Evolutionary conservation across 345 rosid species (phyloP), one percentile per base, ranked within the genome.

Genomic region (Hirschfeldia incana): DNA sequence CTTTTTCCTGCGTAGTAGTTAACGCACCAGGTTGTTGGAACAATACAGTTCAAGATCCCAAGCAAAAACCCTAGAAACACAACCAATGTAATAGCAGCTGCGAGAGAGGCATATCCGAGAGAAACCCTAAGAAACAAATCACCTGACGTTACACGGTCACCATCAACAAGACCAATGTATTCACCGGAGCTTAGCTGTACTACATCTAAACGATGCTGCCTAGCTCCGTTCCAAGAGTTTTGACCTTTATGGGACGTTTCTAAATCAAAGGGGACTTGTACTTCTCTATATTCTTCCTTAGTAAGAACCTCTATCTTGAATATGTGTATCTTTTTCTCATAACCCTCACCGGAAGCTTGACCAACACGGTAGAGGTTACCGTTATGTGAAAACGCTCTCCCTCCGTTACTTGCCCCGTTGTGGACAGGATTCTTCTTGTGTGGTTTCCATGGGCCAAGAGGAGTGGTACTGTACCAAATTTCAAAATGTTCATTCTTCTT

Each of bases 391-490:
- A 95, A 91, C 6, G 96, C 91, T 69, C 98, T 86, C 73, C 99
- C 99, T 32, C 94, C 99, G 70, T 95, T 95, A 67, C 99, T 89
- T 10, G 98, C 98, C 29, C 97, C 80, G 51, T 91, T 93, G 70
- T 95, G 86, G 51, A 95, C 69, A 42, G 97, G 99, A 74, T 91
- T 91, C 84, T 86, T 89, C 86, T 87, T 93, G 89, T 95, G 98
- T 36, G 92, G 92, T 83, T 83, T 89, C 98, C 98, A 95, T 21
- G 97, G 97, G 64, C 99, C 99, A 57, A 95, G 85, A 44, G 97
- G 99, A 2, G 97, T 86, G 85, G 46, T 84, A 59, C 97, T 88
- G 32, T 90, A 86, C 99, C 98, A 95, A 67, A 95, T 91, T 59
- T 91, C 99, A 34, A 93, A 85, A 44, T 86, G 94, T 37, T 97